A percentile compares a stretch with the other conserved stretches of the same genome.
Evolutionary conservation across 1,284 basidiomycete genomes (phyloP).

Genomic region (Trametes versicolor): DNA sequence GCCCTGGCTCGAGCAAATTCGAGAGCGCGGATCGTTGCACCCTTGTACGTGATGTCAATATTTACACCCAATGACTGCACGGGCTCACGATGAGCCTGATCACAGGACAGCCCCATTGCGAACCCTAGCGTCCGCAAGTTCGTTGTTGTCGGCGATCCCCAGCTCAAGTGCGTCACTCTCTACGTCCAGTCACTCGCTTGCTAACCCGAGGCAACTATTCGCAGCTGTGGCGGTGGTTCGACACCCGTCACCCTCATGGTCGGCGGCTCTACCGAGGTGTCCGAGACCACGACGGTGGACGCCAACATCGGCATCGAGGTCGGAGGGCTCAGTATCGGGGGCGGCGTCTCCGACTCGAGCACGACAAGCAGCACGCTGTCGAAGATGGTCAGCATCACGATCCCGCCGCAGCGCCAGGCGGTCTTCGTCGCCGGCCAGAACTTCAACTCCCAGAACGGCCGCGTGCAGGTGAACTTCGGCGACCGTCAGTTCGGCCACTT

Average conservation of each 20-base stretch:
- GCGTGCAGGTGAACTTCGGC: constrained; percentile 18
- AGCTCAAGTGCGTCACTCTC: constrained; percentile 14
- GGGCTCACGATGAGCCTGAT: not conserved
- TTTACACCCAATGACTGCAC: not conserved
- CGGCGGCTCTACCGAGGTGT: constrained; percentile 5
- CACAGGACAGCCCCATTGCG: constrained; percentile 9
- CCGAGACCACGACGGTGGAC: constrained; percentile 5
- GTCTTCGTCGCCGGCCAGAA: constrained; percentile 17
- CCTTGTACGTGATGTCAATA: constrained; percentile 1
- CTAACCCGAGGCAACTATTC: too few relatives aligned
- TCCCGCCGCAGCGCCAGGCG: constrained; percentile 20
- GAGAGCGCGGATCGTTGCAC: constrained; percentile 1
- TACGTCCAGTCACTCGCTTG: not conserved
- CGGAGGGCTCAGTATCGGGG: constrained; percentile 15
- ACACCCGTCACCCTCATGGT: constrained; percentile 9
- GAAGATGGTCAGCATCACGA: constrained; percentile 3
- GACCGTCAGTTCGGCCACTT: constrained; percentile 20
- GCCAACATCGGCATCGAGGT: constrained; percentile 13
- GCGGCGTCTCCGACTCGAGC: not conserved
- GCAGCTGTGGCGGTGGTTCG: constrained; percentile 14
- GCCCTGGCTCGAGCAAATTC: not conserved
- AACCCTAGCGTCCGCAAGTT: constrained; percentile 12
- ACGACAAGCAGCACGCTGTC: constrained; percentile 12
- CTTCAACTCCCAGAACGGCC: constrained; percentile 6
- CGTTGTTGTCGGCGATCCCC: constrained; percentile 10